These are phyloP conservation scores for Astragalus membranaceus DNA, from an alignment of 306 rosid species.

Conservation along the genomic window DNA sequence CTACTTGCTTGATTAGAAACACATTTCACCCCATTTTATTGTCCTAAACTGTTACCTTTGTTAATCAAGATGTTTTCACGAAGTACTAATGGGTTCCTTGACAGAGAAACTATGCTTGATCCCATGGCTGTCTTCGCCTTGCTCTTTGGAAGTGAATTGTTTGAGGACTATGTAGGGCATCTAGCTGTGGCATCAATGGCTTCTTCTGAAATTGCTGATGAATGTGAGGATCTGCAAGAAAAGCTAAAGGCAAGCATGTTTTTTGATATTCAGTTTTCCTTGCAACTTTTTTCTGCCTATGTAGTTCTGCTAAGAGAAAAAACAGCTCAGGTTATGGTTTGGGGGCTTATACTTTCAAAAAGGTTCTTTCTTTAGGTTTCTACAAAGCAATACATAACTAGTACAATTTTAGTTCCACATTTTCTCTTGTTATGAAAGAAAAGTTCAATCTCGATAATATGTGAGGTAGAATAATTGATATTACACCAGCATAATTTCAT, in stretches of 20 bases:
- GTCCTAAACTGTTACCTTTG: neutral
- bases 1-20: neutral
- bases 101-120: slow-evolving; percentile 88
- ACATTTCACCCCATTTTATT: neutral
- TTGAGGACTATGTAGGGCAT: slow-evolving; percentile 90
- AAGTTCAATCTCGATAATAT: neutral
- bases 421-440: neutral
- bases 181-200: slow-evolving; percentile 91
- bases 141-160: slow-evolving; percentile 86
- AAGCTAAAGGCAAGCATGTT: slow-evolving; percentile 70
- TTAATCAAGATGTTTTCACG: neutral
- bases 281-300: neutral
- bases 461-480: too few relatives aligned
- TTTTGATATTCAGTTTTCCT: neutral
- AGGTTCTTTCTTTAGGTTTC: neutral
- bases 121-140: slow-evolving; percentile 83
- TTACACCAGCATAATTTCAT: too few relatives aligned
- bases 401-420: neutral
- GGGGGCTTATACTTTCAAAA: neutral
- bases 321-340: neutral
- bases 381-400: neutral
- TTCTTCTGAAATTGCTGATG: slow-evolving; percentile 59
- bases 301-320: neutral
- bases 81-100: slow-evolving; percentile 16
- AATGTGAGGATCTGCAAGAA: slow-evolving; percentile 58